phyloP scores from a whole-genome alignment of 768 basidiomycete species.

The Leccinum disarticulatum region DNA sequence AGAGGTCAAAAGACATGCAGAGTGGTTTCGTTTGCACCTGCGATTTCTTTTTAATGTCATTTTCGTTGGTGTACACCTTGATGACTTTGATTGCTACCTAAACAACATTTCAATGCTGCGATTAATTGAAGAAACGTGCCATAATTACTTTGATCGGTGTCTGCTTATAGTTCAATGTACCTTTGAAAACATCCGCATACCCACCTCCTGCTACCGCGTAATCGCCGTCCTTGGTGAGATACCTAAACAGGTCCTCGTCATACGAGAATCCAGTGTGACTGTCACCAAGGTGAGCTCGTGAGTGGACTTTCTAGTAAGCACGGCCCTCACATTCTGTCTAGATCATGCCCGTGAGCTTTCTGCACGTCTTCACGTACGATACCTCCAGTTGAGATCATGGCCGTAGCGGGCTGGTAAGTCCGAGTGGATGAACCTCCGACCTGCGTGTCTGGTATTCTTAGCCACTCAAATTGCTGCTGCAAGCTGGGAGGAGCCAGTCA shows the following conservation, averaged over 20 bases:
- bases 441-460: not conserved
- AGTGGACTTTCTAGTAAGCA: not conserved
- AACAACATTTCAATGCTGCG: not conserved
- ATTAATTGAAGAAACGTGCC: not conserved
- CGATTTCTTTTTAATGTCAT: not conserved
- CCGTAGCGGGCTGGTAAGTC: not conserved
- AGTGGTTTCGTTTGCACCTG: not conserved
- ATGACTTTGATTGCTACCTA: constrained; percentile 8
- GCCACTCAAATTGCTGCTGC: not conserved
- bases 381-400: not conserved
- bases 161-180: not conserved
- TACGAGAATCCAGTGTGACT: not conserved
- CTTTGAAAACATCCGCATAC: not conserved
- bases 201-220: not conserved
- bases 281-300: not conserved
- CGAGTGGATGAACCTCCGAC: not conserved
- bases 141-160: not conserved
- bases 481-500: not conserved
- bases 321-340: not conserved
- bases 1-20: not conserved
- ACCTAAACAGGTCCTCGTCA: not conserved
- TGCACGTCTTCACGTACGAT: not conserved
- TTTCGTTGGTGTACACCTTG: constrained; percentile 1
- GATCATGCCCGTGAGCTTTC: not conserved
- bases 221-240: not conserved